Base-by-base conservation (phyloP, 139 green algal species). In the Volvox africanus region DNA sequence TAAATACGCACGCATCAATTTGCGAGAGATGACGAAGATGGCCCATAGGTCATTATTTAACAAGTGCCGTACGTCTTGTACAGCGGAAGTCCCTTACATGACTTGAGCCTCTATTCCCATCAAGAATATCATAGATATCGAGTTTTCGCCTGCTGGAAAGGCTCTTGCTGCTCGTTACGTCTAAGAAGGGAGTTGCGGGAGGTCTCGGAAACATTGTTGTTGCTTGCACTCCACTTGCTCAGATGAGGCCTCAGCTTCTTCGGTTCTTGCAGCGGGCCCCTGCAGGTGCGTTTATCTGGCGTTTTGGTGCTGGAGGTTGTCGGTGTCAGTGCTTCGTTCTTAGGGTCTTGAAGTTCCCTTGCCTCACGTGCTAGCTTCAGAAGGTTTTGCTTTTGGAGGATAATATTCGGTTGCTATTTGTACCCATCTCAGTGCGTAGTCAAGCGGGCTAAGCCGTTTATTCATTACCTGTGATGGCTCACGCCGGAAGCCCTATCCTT, bases 161-260 rank as follows among this genome's bases (percentile, higher is more conserved):
- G 71, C 22, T 35, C 14, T 14, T 3, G 71, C 20, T 79, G 22
- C 71, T 79, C 32, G 20, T 32, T 79, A 36, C 30, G 71, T 21
- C 6, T 16, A 68, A 67, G 36, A 44, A 84, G 37, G 36, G 36
- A 35, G 78, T 65, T 44, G 78, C 80, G 80, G 81, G 61, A 76
- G 61, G 81, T 87, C 81, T 87, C 81, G 82, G 82, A 88, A 88
- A 87, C 30, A 75, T 3, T n/a, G 30, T 77, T 77, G 61, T 61
- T 77, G 61, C 30, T 87, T 32, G 61, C 67, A 22, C 30, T 61
- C 61, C 26, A 87, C 30, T 78, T n/a, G 44, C 37, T 13, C 35
- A 35, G 35, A 90, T 90, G 86, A 33, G 86, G 86, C 86, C 71
- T 22, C 86, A 90, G 86, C 86, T 90, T 21, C 73, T 90, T n/a